Base-by-base conservation (phyloP, 441 rosid species). In the Macaranga tanarius region DNA sequence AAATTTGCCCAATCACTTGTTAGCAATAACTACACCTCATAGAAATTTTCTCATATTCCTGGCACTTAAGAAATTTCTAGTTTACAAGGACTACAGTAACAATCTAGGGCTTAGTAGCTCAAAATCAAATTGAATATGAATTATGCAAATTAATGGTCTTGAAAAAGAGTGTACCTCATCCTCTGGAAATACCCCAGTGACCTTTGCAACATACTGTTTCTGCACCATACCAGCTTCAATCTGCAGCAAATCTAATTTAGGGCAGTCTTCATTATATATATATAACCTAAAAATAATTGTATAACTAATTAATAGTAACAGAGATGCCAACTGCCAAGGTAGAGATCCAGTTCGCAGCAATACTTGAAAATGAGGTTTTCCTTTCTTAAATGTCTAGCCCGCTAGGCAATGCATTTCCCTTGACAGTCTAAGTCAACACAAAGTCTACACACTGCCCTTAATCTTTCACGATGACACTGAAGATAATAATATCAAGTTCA, bases 121-220 rank as follows among this genome's bases (percentile, higher is more conserved):
- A 71, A 22, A 20, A 54, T 23, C 34, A 26, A 69, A 20, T 63
- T 65, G 64, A 67, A 75, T 11, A 51, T 28, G 47, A 56, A 56
- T 31, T 17, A 31, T 62, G 66, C 25, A 13, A 23, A 56, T 62
- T 25, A 58, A 67, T 56, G 8, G 51, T 52, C 56, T 63, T 63
- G 65, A 62, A 66, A 7, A 45, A 73, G 28, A 79, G 19, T 56
- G 69, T 80, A 94, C 99, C 99, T 90, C 92, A 67, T 80, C 84
- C 76, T 87, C 97, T 3, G 94, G 99, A 82, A 89, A 94, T 57
- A 78, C 82, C 48, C 99, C 99, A 76, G 81, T 57, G 44, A 94
- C 93, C 81, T 81, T 94, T 63, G 99, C 97, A 60, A 92, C 81
- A 77, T 92, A 94, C 67, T 82, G 88, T 77, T 94, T 94, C 76